Evolutionary conservation across 176 grass and related monocot species (phyloP).

Genomic region (Carex littledalei): DNA sequence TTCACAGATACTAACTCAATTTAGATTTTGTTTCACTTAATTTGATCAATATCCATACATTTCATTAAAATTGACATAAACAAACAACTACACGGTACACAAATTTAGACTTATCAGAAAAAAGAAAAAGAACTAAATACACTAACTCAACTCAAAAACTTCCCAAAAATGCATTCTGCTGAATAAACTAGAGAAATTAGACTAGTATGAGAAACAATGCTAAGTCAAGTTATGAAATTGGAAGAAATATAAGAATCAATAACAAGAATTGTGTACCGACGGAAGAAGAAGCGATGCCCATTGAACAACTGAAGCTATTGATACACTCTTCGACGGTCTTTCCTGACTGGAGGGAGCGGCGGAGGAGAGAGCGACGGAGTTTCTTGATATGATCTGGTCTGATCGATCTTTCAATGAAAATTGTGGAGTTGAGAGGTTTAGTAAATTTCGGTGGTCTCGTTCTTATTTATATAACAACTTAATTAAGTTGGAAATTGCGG

Average conservation of each 20-base stretch:
- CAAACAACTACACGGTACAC: neutral
- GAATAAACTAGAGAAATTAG: neutral
- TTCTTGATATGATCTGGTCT: too few relatives aligned
- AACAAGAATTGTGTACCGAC: constrained; percentile 39
- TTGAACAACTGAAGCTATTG: too few relatives aligned
- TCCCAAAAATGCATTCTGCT: neutral
- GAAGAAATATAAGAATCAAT: neutral
- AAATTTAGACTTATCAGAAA: neutral
- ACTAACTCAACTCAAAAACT: too few relatives aligned
- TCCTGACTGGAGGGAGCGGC: too few relatives aligned
- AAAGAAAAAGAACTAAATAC: neutral
- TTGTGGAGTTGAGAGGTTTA: too few relatives aligned
- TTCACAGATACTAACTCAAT: neutral
- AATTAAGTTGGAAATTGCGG: too few relatives aligned
- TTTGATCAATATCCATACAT: neutral
- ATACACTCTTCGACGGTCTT: too few relatives aligned
- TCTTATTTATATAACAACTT: too few relatives aligned
- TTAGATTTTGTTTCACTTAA: neutral
- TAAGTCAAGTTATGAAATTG: neutral
- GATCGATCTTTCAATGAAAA: too few relatives aligned
- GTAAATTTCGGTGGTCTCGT: too few relatives aligned
- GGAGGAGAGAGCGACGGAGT: too few relatives aligned
- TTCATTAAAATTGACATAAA: neutral
- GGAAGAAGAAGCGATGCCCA: constrained; percentile 84
- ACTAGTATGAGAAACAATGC: neutral